These are phyloP conservation scores for Perkinsus olseni DNA, from an alignment of 169 alveolate species.

Conservation along the genomic window DNA sequence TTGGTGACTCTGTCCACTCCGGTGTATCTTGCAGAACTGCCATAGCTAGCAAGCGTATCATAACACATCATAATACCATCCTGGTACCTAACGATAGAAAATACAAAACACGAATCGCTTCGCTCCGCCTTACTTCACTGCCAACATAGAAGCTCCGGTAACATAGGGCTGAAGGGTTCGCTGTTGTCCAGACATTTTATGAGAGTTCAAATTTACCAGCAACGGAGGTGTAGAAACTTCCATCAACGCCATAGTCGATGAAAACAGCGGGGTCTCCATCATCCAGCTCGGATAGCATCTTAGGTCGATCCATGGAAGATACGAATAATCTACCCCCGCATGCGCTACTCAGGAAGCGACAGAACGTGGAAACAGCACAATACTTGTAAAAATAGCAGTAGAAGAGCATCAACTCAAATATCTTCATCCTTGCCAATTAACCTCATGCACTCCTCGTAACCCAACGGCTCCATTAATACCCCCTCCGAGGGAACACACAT, in stretches of 20 bases:
- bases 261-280: too few relatives aligned
- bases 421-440: not conserved
- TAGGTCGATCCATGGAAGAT: too few relatives aligned
- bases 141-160: not conserved
- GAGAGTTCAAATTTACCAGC: not conserved
- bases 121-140: not conserved
- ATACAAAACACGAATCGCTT: not conserved
- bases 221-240: not conserved
- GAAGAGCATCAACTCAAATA: not conserved
- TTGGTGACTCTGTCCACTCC: conserved; percentile 36
- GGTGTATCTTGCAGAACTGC: conserved; percentile 46
- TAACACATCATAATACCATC: conserved; percentile 54
- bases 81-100: conserved; percentile 26
- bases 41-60: conserved; percentile 51
- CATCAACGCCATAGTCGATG: not conserved
- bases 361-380: not conserved
- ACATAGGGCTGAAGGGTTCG: not conserved
- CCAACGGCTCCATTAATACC: not conserved
- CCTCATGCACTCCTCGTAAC: not conserved
- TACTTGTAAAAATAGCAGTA: not conserved
- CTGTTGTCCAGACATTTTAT: not conserved
- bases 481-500: not conserved
- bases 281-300: too few relatives aligned
- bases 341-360: too few relatives aligned
- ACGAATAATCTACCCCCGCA: too few relatives aligned